These are phyloP conservation scores for Colletotrichum orchidophilum DNA, from an alignment of 2,329 filamentous ascomycete genomes.

Conservation along the genomic window DNA sequence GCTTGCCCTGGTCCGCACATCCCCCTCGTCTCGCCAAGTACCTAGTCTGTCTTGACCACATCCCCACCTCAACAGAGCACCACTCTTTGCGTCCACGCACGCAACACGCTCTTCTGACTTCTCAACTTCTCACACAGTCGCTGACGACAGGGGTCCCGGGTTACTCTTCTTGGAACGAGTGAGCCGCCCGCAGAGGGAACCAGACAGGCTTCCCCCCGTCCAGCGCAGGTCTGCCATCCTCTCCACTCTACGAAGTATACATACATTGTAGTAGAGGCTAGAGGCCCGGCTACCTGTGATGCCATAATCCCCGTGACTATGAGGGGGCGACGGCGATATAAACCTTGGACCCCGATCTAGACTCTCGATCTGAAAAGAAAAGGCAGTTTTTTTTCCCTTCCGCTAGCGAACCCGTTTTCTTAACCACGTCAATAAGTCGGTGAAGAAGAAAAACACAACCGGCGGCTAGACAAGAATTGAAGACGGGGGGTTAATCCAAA, in stretches of 20 bases:
- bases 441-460: conserved; percentile 9
- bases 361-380: conserved; percentile 24
- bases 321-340: conserved; percentile 8
- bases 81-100: neutral
- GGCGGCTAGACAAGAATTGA: neutral
- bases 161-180: conserved; percentile 5
- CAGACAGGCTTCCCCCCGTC: conserved; percentile 30
- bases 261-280: no score
- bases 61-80: conserved; percentile 17
- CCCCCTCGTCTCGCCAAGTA: conserved; percentile 7
- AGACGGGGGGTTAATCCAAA: neutral
- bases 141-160: conserved; percentile 18
- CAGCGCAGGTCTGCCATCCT: conserved; percentile 6
- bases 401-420: conserved; percentile 20
- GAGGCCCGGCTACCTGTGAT: neutral
- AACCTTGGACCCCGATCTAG: conserved; percentile 25
- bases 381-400: neutral
- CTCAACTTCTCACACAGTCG: neutral
- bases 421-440: conserved; percentile 30
- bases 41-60: conserved; percentile 1
- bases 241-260: neutral
- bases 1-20: conserved; percentile 17
- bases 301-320: conserved; percentile 6
- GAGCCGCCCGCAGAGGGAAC: neutral
- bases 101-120: neutral